Percentiles rank a stretch among this genome's conserved stretches.
Conservation (phyloP, 2,329 filamentous ascomycete genomes). For the Alternaria sp. region DNA sequence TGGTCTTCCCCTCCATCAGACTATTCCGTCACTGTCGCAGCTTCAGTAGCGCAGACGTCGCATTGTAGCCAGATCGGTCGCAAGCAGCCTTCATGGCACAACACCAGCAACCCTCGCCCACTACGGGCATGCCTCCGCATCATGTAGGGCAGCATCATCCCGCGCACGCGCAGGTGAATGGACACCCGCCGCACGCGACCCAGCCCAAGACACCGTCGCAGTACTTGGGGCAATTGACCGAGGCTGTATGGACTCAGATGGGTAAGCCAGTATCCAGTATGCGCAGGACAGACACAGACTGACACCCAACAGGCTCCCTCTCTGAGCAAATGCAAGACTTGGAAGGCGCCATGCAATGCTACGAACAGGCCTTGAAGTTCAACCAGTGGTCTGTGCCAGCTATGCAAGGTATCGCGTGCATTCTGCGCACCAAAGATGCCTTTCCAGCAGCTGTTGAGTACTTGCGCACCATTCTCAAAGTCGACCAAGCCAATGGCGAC, state of each 20-base stretch:
- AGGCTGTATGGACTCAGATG: constrained; percentile 89
- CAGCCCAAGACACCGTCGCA: constrained; percentile 72
- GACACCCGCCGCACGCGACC: constrained; percentile 60
- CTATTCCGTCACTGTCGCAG: constrained; percentile 16
- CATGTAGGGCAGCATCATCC: constrained; percentile 72
- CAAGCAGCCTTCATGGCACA: constrained; percentile 60
- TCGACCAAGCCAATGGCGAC: constrained; percentile 89
- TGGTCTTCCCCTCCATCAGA: constrained; percentile 6
- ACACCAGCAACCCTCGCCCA: constrained; percentile 81
- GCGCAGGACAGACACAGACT: constrained; percentile 14
- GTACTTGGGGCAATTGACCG: constrained; percentile 79
- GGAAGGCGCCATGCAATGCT: constrained; percentile 87
- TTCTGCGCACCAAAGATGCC: constrained; percentile 88
- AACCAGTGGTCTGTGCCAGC: constrained; percentile 88
- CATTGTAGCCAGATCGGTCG: constrained; percentile 13
- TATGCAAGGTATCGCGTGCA: constrained; percentile 92
- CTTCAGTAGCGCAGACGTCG: constrained; percentile 16
- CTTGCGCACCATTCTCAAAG: constrained; percentile 85
- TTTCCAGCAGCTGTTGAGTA: constrained; percentile 95
- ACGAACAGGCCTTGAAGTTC: constrained; percentile 86
- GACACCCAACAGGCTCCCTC: constrained; percentile 68
- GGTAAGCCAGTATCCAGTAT: constrained; percentile 63
- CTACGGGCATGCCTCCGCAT: constrained; percentile 72
- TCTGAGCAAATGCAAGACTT: constrained; percentile 87
- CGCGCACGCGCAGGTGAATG: constrained; percentile 64